phyloP scores from a whole-genome alignment of 2,329 filamentous ascomycete species.

The Monosporascus cannonballus region DNA sequence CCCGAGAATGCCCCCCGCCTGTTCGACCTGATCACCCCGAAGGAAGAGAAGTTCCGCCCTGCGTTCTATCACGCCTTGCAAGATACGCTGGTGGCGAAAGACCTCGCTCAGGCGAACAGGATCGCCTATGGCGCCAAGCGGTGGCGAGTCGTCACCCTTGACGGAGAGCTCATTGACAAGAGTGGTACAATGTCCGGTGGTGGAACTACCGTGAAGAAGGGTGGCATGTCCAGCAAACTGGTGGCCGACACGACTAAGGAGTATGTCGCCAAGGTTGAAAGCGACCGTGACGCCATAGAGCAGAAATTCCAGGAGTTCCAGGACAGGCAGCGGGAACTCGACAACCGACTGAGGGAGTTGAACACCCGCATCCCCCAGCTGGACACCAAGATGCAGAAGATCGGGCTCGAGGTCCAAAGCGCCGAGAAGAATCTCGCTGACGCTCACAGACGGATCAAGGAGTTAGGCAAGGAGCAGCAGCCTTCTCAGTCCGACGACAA shows the following conservation, averaged over 20 bases:
- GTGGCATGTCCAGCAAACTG: constrained; percentile 94
- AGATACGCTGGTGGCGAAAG: constrained; percentile 87
- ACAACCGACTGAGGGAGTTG: constrained; percentile 64
- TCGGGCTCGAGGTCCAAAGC: constrained; percentile 82
- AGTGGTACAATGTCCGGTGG: constrained; percentile 99
- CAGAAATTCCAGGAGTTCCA: constrained; percentile 79
- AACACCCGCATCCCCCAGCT: constrained; percentile 74
- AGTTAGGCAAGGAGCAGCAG: constrained; percentile 74
- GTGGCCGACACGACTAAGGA: constrained; percentile 83
- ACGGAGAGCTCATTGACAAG: constrained; percentile 93
- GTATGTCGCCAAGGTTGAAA: constrained; percentile 80
- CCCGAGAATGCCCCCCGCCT: constrained; percentile 88
- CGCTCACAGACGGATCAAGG: constrained; percentile 76
- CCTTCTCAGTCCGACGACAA: constrained; percentile 74
- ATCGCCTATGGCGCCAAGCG: constrained; percentile 91
- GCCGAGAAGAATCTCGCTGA: constrained; percentile 78
- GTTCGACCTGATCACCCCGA: constrained; percentile 87
- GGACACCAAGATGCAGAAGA: constrained; percentile 88
- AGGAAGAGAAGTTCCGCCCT: constrained; percentile 78
- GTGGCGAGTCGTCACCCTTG: constrained; percentile 94
- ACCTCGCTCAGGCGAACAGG: constrained; percentile 92
- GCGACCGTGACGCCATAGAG: constrained; percentile 80
- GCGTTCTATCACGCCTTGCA: constrained; percentile 95
- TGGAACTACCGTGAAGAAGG: constrained; percentile 82
- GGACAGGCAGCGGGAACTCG: constrained; percentile 74